phyloP scores from a whole-genome alignment of 331 rosid species.

The Spiraea crenata region DNA sequence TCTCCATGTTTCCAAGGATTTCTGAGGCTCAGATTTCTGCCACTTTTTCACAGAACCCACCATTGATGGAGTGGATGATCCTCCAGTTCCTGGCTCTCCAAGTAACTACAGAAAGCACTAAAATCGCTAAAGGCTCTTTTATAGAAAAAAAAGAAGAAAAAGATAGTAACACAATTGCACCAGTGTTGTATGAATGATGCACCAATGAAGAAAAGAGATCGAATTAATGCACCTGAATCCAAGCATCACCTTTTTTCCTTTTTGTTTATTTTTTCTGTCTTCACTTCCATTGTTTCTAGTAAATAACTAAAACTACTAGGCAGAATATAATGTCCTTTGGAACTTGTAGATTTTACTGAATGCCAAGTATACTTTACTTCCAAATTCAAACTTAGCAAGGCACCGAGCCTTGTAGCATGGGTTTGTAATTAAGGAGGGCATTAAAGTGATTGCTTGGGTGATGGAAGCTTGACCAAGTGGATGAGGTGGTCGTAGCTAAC shows the following conservation, averaged over 20 bases:
- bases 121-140: slow-evolving; percentile 17
- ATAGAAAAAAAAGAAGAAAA: background rate
- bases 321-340: background rate
- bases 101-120: slow-evolving; percentile 54
- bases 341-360: background rate
- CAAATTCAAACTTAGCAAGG: slow-evolving; percentile 1
- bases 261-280: background rate
- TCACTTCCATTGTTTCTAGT: no score
- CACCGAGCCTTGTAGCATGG: background rate
- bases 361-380: background rate
- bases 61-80: slow-evolving; percentile 98
- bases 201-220: background rate
- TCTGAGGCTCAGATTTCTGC: slow-evolving; percentile 82
- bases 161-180: background rate
- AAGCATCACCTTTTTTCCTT: background rate
- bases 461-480: no score
- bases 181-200: background rate
- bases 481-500: no score
- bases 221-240: background rate
- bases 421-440: no score
- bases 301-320: no score
- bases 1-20: slow-evolving; percentile 70
- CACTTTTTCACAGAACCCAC: slow-evolving; percentile 95
- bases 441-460: no score
- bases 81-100: slow-evolving; percentile 97